Conservation (phyloP, 2,329 filamentous ascomycete species). For the Hysterium pulicare region DNA sequence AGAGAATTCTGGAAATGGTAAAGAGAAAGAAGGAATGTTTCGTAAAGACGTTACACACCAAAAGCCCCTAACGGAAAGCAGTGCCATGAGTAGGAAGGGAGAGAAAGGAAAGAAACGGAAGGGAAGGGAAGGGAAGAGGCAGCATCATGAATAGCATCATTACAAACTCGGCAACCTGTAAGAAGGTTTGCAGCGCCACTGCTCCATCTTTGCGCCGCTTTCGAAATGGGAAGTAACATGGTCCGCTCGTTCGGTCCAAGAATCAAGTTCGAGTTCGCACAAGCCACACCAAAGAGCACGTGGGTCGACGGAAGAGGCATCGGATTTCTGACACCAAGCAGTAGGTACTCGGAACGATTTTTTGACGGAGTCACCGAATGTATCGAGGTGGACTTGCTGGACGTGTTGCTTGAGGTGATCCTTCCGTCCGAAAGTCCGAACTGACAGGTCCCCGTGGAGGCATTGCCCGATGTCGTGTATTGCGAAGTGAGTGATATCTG, state of each 20-base stretch:
- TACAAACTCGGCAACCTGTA: too few relatives aligned
- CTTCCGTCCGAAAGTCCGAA: constrained; percentile 12
- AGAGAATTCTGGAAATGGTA: too few relatives aligned
- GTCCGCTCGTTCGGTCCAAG: constrained; percentile 8
- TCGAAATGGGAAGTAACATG: constrained; percentile 15
- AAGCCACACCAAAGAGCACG: constrained; percentile 18
- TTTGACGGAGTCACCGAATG: background rate
- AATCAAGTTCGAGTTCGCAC: constrained; percentile 5
- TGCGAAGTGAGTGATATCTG: constrained; percentile 6
- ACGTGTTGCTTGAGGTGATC: constrained; percentile 16
- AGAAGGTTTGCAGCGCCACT: too few relatives aligned
- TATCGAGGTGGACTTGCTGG: constrained; percentile 7
- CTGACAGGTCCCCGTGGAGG: background rate
- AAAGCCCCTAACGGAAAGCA: too few relatives aligned
- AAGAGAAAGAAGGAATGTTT: too few relatives aligned
- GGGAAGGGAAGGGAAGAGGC: too few relatives aligned
- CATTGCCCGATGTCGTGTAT: constrained; percentile 9
- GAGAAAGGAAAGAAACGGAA: too few relatives aligned
- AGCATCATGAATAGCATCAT: too few relatives aligned
- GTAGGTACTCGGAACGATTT: constrained; percentile 9
- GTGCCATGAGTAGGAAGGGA: too few relatives aligned
- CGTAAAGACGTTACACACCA: too few relatives aligned
- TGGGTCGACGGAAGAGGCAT: background rate
- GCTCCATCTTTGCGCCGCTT: constrained; percentile 5
- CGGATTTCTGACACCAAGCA: constrained; percentile 3